These are phyloP conservation scores for Wickerhamomyces chambardii DNA, from an alignment of 805 yeast genomes.

Conservation along the genomic window DNA sequence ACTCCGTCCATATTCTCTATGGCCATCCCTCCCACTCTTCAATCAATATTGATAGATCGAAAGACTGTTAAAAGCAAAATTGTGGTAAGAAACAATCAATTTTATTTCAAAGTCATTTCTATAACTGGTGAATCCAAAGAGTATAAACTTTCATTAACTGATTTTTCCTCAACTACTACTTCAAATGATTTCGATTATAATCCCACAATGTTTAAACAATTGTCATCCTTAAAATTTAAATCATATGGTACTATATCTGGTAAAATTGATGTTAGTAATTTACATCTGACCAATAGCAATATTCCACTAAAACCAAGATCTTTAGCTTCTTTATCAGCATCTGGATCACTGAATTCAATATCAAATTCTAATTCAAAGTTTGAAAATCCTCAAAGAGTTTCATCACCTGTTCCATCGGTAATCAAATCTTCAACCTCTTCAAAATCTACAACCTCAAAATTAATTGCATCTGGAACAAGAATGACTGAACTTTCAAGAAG, in stretches of 20 bases:
- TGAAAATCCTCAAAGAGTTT: too few relatives aligned
- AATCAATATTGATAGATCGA: not conserved
- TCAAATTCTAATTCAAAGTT: too few relatives aligned
- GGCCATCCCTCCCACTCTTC: not conserved
- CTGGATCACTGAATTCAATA: too few relatives aligned
- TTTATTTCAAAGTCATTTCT: too few relatives aligned
- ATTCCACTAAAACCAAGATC: too few relatives aligned
- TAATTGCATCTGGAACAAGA: constrained; percentile 10
- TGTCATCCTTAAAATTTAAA: not conserved
- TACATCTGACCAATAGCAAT: not conserved
- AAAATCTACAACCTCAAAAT: not conserved
- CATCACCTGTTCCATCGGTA: too few relatives aligned
- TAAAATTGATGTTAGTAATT: not conserved
- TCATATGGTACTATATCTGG: not conserved
- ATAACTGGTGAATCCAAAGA: too few relatives aligned
- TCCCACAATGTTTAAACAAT: not conserved
- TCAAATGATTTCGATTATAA: not conserved
- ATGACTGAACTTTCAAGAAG: constrained; percentile 19
- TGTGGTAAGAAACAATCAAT: too few relatives aligned
- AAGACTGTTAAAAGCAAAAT: too few relatives aligned
- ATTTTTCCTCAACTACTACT: not conserved
- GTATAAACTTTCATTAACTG: too few relatives aligned
- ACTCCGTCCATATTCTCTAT: not conserved
- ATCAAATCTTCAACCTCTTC: too few relatives aligned
- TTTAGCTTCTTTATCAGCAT: too few relatives aligned